Percentiles rank a stretch among this genome's conserved stretches.
Evolutionary conservation across 805 yeast genomes (phyloP).

Genomic region (Kazachstania viticola): DNA sequence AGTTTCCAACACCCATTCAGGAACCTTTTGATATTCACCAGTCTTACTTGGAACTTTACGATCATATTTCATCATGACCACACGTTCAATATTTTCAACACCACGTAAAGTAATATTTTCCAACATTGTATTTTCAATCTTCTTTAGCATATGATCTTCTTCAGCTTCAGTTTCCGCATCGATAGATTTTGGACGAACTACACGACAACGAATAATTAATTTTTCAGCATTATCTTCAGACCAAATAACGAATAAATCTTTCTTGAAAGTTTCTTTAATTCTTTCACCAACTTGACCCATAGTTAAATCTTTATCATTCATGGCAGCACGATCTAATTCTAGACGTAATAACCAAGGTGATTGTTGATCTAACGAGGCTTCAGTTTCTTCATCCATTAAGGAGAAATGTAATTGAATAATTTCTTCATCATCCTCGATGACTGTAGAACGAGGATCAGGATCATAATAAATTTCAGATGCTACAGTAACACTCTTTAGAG

Average conservation of each 20-base stretch:
- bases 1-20: conserved; percentile 97
- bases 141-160: conserved; percentile 91
- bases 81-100: conserved; percentile 82
- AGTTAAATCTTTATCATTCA: conserved; percentile 94
- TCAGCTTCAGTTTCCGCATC: conserved; percentile 93
- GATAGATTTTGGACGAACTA: conserved; percentile 84
- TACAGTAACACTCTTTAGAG: conserved; percentile 88
- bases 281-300: conserved; percentile 98
- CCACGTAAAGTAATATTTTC: conserved; percentile 93
- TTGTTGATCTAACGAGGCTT: conserved; percentile 85
- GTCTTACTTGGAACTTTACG: conserved; percentile 58
- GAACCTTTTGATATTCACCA: conserved; percentile 81
- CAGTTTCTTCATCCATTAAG: conserved; percentile 95
- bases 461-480: conserved; percentile 95
- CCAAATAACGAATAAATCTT: conserved; percentile 95
- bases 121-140: conserved; percentile 91
- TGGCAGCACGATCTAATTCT: conserved; percentile 95
- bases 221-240: conserved; percentile 98
- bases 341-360: conserved; percentile 97
- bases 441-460: conserved; percentile 96
- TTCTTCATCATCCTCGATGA: conserved; percentile 91
- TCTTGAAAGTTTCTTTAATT: conserved; percentile 85
- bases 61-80: conserved; percentile 73
- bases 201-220: conserved; percentile 94
- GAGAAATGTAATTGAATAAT: conserved; percentile 96